Conservation (phyloP, 352 stramenopile species). For the Pythium oligandrum region DNA sequence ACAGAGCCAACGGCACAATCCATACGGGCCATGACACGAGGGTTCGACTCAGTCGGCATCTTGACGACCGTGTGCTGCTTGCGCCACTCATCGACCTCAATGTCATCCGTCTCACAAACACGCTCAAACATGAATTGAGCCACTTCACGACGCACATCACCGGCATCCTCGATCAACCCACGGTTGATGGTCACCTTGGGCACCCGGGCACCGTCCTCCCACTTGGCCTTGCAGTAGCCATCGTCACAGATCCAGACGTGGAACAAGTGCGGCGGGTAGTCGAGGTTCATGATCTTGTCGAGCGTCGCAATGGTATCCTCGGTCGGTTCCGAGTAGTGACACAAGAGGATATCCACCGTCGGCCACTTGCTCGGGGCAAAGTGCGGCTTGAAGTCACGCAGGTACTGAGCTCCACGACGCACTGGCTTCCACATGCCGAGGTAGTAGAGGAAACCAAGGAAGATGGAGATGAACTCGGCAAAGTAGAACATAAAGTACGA, state of each 20-base stretch:
- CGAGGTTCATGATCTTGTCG: slow-evolving; percentile 68
- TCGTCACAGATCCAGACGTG: slow-evolving; percentile 78
- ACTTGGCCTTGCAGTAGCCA: slow-evolving; percentile 71
- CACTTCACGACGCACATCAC: slow-evolving; percentile 64
- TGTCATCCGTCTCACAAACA: slow-evolving; percentile 59
- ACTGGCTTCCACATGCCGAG: slow-evolving; percentile 79
- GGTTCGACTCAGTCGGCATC: slow-evolving; percentile 45
- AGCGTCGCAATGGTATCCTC: slow-evolving; percentile 76
- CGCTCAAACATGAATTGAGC: slow-evolving; percentile 76
- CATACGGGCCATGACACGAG: slow-evolving; percentile 35
- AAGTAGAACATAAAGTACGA: slow-evolving; percentile 74
- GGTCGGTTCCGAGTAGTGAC: slow-evolving; percentile 69
- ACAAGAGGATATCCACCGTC: slow-evolving; percentile 75
- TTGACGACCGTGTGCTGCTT: slow-evolving; percentile 70
- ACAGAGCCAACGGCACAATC: slow-evolving; percentile 66
- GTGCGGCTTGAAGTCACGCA: slow-evolving; percentile 64
- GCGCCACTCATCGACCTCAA: slow-evolving; percentile 69
- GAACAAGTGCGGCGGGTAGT: slow-evolving; percentile 68
- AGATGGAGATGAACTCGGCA: slow-evolving; percentile 68
- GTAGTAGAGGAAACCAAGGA: slow-evolving; percentile 66
- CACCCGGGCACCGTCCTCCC: slow-evolving; percentile 35
- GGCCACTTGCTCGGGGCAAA: slow-evolving; percentile 69
- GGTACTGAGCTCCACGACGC: slow-evolving; percentile 59
- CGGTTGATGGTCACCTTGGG: slow-evolving; percentile 59
- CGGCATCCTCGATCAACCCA: slow-evolving; percentile 65